Evolutionary conservation across 345 rosid genomes (phyloP), one percentile per base, ranked within the genome.

Genomic region (Lepidium didymum): DNA sequence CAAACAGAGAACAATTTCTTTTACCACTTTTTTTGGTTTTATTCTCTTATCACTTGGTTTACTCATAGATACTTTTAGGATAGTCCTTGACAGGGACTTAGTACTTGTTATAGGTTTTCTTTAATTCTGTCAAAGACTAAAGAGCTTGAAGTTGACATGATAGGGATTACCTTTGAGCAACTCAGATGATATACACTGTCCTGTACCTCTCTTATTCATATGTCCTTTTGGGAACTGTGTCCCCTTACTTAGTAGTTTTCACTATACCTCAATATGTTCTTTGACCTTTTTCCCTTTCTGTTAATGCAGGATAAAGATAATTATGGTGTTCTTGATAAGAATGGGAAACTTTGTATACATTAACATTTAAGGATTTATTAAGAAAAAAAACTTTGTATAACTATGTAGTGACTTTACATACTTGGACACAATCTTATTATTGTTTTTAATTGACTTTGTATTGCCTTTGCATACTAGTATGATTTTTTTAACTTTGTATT

Each of bases 71-170:
- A 34, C 60, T 34, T 9, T 0, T 15, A 34, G 61, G n/a, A n/a
- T n/a, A 16, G 36, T 37, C 6, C 34, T 19, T 42, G 37, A 14
- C 59, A 19, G 38, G 25, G 62, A 40, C 62, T 53, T 14, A 41
- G 4, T 42, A 33, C 9, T 10, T 54, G 62, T 54, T 64, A 47
- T 85, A 92, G 96, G 76, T 66, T 92, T 18, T 79, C 87, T 0
- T 84, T 92, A 4, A 76, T 92, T 60, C 76, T 92, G 62, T 92
- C 98, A n/a, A 92, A 80, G 69, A 85, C 92, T 19, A 47, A 59
- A 40, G 81, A 75, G 69, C 25, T 84, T 43, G 88, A 83, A 19
- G 64, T 79, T 64, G 88, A 86, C 75, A 58, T 84, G 11, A 31
- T 76, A 0, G 1, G 15, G 43, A 68, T 86, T 12, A 61, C 6